Percentiles rank a stretch among this genome's conserved stretches.
These are phyloP conservation scores for Pythium apleroticum DNA, from an alignment of 352 stramenopile species.

Conservation along the genomic window DNA sequence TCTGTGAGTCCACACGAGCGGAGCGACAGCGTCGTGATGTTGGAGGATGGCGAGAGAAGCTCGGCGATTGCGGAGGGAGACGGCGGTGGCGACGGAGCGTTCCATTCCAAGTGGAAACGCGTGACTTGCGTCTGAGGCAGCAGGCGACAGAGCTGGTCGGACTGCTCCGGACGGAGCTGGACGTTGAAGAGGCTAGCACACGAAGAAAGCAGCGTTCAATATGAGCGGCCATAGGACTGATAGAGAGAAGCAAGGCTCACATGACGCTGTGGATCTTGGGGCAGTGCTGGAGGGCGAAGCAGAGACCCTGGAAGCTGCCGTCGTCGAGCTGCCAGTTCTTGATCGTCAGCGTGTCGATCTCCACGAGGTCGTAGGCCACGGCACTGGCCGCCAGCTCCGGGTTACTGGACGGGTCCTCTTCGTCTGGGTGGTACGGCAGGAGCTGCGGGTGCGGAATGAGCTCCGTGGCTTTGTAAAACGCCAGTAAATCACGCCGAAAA, in stretches of 20 bases:
- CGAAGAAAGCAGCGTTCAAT: not conserved
- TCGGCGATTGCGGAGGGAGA: slow-evolving; percentile 31
- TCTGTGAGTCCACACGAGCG: slow-evolving; percentile 54
- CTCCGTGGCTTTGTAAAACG: slow-evolving; percentile 52
- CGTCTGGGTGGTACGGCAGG: slow-evolving; percentile 54
- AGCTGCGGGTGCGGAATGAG: slow-evolving; percentile 68
- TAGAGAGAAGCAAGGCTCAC: slow-evolving; percentile 30
- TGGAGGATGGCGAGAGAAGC: slow-evolving; percentile 38
- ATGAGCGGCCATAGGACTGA: not conserved
- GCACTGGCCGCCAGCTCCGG: not conserved
- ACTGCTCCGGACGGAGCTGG: slow-evolving; percentile 45
- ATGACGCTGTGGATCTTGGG: slow-evolving; percentile 49
- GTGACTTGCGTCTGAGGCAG: slow-evolving; percentile 55
- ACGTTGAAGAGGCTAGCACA: slow-evolving; percentile 60
- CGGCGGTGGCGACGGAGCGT: slow-evolving; percentile 17
- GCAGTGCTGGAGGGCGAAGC: slow-evolving; percentile 52
- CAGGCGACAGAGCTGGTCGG: slow-evolving; percentile 46
- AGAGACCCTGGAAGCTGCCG: slow-evolving; percentile 51
- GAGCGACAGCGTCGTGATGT: slow-evolving; percentile 59
- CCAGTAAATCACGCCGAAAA: slow-evolving; percentile 64
- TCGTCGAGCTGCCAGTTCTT: slow-evolving; percentile 72
- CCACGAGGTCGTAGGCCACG: slow-evolving; percentile 55
- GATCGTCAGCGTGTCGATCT: slow-evolving; percentile 53
- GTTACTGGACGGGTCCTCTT: slow-evolving; percentile 52
- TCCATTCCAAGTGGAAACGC: slow-evolving; percentile 72